A percentile compares a stretch with the other conserved stretches of the same genome.
Evolutionary conservation across 1,284 basidiomycete genomes (phyloP).

Genomic region (Cystobasidiaceae sp.): DNA sequence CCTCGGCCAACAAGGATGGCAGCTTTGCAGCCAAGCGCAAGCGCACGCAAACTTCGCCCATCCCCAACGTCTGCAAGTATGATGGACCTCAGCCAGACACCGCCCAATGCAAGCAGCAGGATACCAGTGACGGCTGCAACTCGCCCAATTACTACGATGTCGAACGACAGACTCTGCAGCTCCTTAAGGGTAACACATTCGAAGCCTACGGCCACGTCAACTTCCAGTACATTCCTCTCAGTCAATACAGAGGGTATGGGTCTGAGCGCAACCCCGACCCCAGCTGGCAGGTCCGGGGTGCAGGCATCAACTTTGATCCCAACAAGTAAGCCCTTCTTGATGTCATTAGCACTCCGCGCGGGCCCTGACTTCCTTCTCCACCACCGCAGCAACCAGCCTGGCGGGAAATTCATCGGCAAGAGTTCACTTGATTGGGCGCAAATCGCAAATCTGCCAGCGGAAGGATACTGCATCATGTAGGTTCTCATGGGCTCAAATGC

Average conservation of each 20-base stretch:
- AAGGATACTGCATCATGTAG: constrained; percentile 23
- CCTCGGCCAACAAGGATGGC: too few relatives aligned
- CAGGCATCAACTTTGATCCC: constrained; percentile 12
- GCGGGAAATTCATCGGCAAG: not conserved
- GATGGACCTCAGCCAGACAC: constrained; percentile 3
- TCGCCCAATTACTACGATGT: not conserved
- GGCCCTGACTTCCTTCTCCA: not conserved
- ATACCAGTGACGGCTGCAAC: constrained; percentile 5
- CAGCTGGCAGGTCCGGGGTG: constrained; percentile 3
- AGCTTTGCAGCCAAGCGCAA: not conserved
- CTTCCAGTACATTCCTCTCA: constrained; percentile 19
- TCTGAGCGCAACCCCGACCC: not conserved
- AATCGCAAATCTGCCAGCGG: not conserved
- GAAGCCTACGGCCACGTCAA: constrained; percentile 18
- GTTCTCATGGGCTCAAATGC: not conserved
- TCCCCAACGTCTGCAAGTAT: not conserved
- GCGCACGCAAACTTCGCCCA: not conserved
- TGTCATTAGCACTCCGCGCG: not conserved
- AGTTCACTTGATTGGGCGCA: not conserved
- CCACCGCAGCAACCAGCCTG: constrained; percentile 11
- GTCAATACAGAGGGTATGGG: constrained; percentile 11
- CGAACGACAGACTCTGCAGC: not conserved
- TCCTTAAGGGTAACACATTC: constrained; percentile 2
- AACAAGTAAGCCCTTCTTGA: not conserved
- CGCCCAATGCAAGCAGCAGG: not conserved